Conservation (phyloP, 129 eudicot species). For the Arctium minus region DNA sequence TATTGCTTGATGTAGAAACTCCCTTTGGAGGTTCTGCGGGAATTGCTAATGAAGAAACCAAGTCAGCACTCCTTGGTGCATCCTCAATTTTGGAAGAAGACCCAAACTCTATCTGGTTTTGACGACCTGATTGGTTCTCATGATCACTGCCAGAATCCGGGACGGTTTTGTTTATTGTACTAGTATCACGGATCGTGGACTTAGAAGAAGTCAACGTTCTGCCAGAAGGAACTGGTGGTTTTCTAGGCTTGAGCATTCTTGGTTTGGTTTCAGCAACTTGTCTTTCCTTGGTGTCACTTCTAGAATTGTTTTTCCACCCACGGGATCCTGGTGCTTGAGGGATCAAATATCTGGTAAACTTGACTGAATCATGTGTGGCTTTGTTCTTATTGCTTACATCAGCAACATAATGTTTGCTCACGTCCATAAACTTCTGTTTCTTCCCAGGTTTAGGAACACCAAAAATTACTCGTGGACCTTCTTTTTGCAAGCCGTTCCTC, state of each 20-base stretch:
- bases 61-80: conserved; percentile 28
- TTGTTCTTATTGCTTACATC: conserved; percentile 41
- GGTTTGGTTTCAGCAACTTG: conserved; percentile 47
- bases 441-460: conserved; percentile 98
- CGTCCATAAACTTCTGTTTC: conserved; percentile 92
- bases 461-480: conserved; percentile 66
- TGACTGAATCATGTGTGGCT: conserved; percentile 43
- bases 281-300: conserved; percentile 50
- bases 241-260: conserved; percentile 42
- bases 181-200: conserved; percentile 5
- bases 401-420: conserved; percentile 78
- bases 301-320: conserved; percentile 43
- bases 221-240: conserved; percentile 39
- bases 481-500: conserved; percentile 64
- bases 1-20: conserved; percentile 25
- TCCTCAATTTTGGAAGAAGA: conserved; percentile 40
- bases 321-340: conserved; percentile 74
- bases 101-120: conserved; percentile 25
- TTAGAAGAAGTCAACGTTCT: conserved; percentile 37
- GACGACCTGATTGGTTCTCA: conserved; percentile 37
- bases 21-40: conserved; percentile 29
- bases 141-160: conserved; percentile 31
- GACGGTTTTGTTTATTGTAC: conserved; percentile 11
- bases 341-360: conserved; percentile 47
- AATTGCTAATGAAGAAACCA: conserved; percentile 36